These are phyloP conservation scores for Kodamaea plutei DNA, from an alignment of 1,139 yeast genomes.

Conservation along the genomic window DNA sequence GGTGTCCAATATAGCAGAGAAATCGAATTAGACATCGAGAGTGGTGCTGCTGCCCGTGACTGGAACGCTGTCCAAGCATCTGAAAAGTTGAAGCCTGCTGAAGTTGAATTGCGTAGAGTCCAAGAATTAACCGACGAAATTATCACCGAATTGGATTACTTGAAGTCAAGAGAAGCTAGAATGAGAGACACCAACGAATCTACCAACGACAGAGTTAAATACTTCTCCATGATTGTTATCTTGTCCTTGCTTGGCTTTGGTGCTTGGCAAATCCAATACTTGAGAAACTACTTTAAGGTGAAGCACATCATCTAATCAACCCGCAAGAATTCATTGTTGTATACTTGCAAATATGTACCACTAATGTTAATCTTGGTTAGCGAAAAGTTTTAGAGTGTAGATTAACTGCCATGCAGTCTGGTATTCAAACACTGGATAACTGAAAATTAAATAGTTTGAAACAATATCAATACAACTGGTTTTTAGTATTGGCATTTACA, in stretches of 20 bases:
- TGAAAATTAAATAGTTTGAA: too few relatives aligned
- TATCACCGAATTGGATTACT: conserved; percentile 70
- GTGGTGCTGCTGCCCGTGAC: conserved; percentile 96
- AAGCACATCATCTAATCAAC: conserved; percentile 85
- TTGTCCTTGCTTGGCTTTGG: conserved; percentile 73
- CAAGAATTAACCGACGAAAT: conserved; percentile 84
- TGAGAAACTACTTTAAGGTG: conserved; percentile 89
- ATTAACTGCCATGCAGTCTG: too few relatives aligned
- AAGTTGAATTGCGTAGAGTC: conserved; percentile 78
- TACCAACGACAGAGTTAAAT: conserved; percentile 81
- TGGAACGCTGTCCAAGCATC: conserved; percentile 94
- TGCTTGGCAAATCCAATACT: conserved; percentile 85
- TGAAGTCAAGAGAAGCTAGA: conserved; percentile 82
- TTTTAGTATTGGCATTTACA: too few relatives aligned
- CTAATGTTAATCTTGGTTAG: too few relatives aligned
- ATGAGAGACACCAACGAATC: conserved; percentile 96
- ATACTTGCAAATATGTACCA: too few relatives aligned
- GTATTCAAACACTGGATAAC: too few relatives aligned
- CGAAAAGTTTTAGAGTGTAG: too few relatives aligned
- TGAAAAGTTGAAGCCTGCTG: conserved; percentile 89
- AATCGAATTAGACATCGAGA: conserved; percentile 86
- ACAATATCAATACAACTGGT: too few relatives aligned
- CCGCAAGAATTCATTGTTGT: too few relatives aligned
- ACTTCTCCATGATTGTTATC: conserved; percentile 71
- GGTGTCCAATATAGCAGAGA: conserved; percentile 43